Evolutionary conservation across 2,329 filamentous ascomycete species (phyloP).

Genomic region (Cercospora beticola): DNA sequence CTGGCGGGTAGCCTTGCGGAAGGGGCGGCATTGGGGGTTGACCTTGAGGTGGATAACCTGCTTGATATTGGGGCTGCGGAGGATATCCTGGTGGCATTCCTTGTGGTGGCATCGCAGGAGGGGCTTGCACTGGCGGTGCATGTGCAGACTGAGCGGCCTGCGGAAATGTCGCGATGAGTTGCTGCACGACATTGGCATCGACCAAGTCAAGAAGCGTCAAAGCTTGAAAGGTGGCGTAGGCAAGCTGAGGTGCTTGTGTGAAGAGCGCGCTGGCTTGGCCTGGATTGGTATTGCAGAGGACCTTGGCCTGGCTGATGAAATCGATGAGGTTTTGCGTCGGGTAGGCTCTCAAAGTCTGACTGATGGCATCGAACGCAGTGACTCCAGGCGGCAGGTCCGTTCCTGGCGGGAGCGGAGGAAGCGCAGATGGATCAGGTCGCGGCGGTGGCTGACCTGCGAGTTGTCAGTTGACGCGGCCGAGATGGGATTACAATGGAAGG

Average conservation of each 20-base stretch:
- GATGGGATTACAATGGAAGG: neutral
- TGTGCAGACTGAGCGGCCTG: constrained; percentile 35
- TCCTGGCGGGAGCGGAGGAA: constrained; percentile 81
- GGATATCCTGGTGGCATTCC: constrained; percentile 24
- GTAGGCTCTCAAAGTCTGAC: constrained; percentile 80
- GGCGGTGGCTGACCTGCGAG: constrained; percentile 2
- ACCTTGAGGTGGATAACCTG: constrained; percentile 15
- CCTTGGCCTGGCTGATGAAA: constrained; percentile 92
- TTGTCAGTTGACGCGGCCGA: neutral
- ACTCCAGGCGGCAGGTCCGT: constrained; percentile 80
- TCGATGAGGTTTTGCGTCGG: constrained; percentile 88
- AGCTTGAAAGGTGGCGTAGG: constrained; percentile 93
- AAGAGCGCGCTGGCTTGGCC: constrained; percentile 82
- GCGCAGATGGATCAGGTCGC: constrained; percentile 49
- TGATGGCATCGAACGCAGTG: constrained; percentile 86
- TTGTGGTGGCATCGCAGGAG: constrained; percentile 32
- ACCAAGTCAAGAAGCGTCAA: constrained; percentile 90
- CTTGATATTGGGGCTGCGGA: constrained; percentile 28
- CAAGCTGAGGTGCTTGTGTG: constrained; percentile 83
- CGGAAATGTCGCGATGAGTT: constrained; percentile 60
- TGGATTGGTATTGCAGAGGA: constrained; percentile 77
- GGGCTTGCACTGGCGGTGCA: constrained; percentile 30
- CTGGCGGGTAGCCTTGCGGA: constrained; percentile 21
- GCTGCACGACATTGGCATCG: constrained; percentile 76
- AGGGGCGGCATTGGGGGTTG: constrained; percentile 18